Base-by-base conservation (phyloP, 441 rosid genomes). In the Pelargonium cotyledonis region DNA sequence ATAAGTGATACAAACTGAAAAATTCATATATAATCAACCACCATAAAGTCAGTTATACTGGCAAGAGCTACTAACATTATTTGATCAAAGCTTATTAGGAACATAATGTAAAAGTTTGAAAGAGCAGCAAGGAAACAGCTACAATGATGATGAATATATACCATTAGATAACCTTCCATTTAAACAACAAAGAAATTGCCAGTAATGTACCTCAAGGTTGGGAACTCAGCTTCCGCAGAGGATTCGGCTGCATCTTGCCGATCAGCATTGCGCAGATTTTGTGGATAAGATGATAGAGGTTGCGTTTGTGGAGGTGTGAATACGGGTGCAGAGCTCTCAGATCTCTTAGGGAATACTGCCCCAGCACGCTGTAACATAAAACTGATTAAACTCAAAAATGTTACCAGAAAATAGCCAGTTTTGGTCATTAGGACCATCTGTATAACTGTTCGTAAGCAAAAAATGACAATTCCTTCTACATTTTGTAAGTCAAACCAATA, bases 251-350 rank as follows among this genome's bases (percentile, higher is more conserved):
- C 75, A 67, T 85, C 97, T 67, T 72, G 84, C 72, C 67, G 81
- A 69, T 87, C 95, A 75, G 77, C 72, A 69, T 79, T 88, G 65
- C 83, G 89, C 73, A 89, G 67, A 82, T 89, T 92, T 83, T 68
- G 89, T 62, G 96, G 95, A 83, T 82, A 88, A 41, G 95, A 86
- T 16, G 97, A 21, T 81, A 92, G 76, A 61, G 98, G 97, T 70
- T 90, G 97, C 64, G 99, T 85, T 81, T 92, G 98, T 51, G 91
- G 96, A 73, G 96, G 96, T 49, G 99, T 95, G 70, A 95, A 88
- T 76, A 90, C 93, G 47, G 98, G 98, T 57, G 93, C 92, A 49
- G 98, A 78, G 72, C 87, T 85, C 83, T 95, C 98, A 5, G 96
- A 68, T 79, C 95, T 88, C 78, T 83, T 93, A 72, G 99, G 99